These are phyloP conservation scores for Oropetium thomaeum DNA, from an alignment of 176 grass and related monocot species.

Conservation along the genomic window DNA sequence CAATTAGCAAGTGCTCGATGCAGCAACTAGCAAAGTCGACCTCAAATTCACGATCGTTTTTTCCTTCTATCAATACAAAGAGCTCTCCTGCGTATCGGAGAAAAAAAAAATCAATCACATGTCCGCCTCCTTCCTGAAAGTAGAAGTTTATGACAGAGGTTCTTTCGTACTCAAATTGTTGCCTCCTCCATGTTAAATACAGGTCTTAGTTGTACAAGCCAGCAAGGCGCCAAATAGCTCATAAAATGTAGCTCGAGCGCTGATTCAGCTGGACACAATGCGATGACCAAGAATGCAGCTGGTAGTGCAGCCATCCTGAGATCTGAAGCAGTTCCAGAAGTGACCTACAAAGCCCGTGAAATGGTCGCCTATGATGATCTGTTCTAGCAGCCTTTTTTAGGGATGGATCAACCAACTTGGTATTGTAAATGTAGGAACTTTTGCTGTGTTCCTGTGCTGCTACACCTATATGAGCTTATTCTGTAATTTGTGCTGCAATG, in stretches of 20 bases:
- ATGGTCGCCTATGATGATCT: conserved; percentile 91
- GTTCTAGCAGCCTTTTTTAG: conserved; percentile 41
- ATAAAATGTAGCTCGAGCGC: conserved; percentile 11
- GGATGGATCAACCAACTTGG: not conserved
- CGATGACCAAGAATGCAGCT: conserved; percentile 17
- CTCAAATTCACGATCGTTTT: conserved; percentile 7
- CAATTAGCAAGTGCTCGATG: not conserved
- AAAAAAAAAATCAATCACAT: not conserved
- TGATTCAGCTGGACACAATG: conserved; percentile 25
- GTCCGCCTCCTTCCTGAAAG: not conserved
- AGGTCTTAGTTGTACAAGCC: conserved; percentile 64
- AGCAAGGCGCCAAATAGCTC: conserved; percentile 25
- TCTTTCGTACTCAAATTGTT: conserved; percentile 16
- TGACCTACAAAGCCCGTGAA: conserved; percentile 45
- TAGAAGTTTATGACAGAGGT: not conserved
- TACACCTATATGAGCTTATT: not conserved
- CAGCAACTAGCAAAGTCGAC: not conserved
- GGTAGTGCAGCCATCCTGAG: conserved; percentile 19
- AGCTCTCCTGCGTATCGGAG: too few relatives aligned
- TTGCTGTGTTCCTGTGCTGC: not conserved
- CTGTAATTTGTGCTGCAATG: not conserved
- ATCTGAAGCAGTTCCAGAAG: conserved; percentile 34
- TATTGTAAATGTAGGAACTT: conserved; percentile 23
- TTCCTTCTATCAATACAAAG: too few relatives aligned
- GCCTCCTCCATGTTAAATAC: conserved; percentile 11